These are phyloP conservation scores for Capsicum pubescens DNA, from an alignment of 257 asterid genomes.

Conservation along the genomic window DNA sequence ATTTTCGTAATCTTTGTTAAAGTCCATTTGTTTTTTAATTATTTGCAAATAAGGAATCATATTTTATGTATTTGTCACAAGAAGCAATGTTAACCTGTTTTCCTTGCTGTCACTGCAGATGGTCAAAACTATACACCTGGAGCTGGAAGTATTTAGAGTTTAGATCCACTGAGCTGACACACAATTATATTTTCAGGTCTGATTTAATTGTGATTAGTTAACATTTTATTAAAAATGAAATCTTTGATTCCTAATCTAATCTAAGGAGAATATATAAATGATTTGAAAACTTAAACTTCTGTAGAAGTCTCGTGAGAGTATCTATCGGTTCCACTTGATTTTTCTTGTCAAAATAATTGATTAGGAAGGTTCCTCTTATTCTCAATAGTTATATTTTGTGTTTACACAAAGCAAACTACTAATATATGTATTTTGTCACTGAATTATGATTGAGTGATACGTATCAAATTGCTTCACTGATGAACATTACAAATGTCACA, in stretches of 20 bases:
- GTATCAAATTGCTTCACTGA: too few relatives aligned
- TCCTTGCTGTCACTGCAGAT: not conserved
- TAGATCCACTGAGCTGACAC: constrained; percentile 8
- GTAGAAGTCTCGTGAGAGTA: not conserved
- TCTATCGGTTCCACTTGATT: not conserved
- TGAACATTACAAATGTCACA: too few relatives aligned
- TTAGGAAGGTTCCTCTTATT: not conserved
- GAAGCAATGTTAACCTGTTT: not conserved
- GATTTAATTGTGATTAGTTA: not conserved
- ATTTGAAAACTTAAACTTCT: not conserved
- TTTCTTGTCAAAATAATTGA: not conserved
- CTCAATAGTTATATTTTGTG: not conserved
- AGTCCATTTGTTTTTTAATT: not conserved
- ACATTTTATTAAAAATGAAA: constrained; percentile 17
- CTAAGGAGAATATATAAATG: not conserved
- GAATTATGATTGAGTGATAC: too few relatives aligned
- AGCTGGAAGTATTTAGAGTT: not conserved
- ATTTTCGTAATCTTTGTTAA: not conserved
- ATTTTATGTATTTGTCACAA: not conserved
- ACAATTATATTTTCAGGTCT: not conserved
- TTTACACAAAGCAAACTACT: not conserved
- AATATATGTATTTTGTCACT: too few relatives aligned
- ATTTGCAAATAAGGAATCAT: constrained; percentile 13
- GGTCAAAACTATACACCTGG: constrained; percentile 24
- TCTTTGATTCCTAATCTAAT: not conserved